Evolutionary conservation across 179 eudicot genomes (phyloP).

Genomic region (Actinidia arguta): DNA sequence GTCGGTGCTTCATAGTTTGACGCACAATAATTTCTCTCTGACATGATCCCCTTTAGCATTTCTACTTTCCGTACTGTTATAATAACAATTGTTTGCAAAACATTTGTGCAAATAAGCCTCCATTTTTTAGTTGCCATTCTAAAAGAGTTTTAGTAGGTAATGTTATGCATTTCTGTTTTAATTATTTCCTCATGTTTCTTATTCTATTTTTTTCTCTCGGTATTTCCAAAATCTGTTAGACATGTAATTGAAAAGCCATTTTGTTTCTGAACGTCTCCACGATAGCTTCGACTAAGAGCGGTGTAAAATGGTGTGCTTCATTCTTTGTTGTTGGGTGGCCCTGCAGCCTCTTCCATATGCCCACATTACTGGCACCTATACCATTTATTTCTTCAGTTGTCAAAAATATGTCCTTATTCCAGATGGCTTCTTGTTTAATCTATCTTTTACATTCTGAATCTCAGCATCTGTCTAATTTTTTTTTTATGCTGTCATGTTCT

Average conservation of each 20-base stretch:
- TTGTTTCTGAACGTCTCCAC: not conserved
- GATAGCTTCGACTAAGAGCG: not conserved
- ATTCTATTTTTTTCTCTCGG: not conserved
- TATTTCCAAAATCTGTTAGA: not conserved
- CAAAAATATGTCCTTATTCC: not conserved
- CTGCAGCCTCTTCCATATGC: not conserved
- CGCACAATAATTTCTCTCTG: too few species aligned
- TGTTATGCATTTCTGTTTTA: too few species aligned
- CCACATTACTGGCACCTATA: not conserved
- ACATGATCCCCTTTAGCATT: too few species aligned
- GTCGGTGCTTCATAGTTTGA: too few species aligned
- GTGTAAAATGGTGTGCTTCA: not conserved
- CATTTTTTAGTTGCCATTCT: too few species aligned
- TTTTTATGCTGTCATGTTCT: constrained; percentile 9
- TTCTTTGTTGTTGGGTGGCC: not conserved
- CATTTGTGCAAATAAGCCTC: too few species aligned
- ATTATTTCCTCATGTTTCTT: not conserved
- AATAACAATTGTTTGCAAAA: too few species aligned
- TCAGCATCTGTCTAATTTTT: not conserved
- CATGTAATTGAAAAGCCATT: not conserved
- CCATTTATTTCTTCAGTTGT: not conserved
- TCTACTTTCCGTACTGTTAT: too few species aligned
- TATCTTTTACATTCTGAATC: not conserved
- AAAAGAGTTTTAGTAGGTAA: too few species aligned
- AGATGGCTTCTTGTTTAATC: not conserved